These are phyloP conservation scores for Fusarium newnesense DNA, from an alignment of 2,329 filamentous ascomycete species.

Conservation along the genomic window DNA sequence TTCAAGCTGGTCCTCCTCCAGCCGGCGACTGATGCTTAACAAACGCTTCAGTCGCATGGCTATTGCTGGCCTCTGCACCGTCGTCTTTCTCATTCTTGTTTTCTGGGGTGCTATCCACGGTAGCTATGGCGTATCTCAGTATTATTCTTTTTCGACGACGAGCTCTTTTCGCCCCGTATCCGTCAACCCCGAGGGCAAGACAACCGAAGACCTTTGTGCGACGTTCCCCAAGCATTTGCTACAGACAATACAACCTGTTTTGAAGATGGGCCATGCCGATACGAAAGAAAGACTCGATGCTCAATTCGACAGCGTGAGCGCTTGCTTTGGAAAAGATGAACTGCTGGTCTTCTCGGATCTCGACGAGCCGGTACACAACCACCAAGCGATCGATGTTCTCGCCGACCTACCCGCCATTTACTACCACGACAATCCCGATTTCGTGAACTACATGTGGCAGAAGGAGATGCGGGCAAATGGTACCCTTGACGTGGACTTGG, in stretches of 20 bases:
- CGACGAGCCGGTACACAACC: slow-evolving; percentile 56
- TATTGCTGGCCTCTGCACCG: slow-evolving; percentile 36
- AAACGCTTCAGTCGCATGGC: slow-evolving; percentile 48
- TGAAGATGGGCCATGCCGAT: slow-evolving; percentile 50
- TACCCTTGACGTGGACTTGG: slow-evolving; percentile 46
- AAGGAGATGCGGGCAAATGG: slow-evolving; percentile 48
- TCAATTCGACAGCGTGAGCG: slow-evolving; percentile 63
- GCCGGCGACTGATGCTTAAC: slow-evolving; percentile 45
- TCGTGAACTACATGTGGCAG: slow-evolving; percentile 55
- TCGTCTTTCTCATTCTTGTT: slow-evolving; percentile 40
- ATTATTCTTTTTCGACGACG: slow-evolving; percentile 45
- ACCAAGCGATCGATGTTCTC: slow-evolving; percentile 57
- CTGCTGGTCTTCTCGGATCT: slow-evolving; percentile 64
- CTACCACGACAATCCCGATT: slow-evolving; percentile 50
- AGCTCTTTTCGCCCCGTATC: slow-evolving; percentile 47
- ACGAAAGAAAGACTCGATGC: slow-evolving; percentile 47
- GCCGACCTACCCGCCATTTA: slow-evolving; percentile 56
- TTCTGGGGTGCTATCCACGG: slow-evolving; percentile 42
- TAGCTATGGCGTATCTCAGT: slow-evolving; percentile 39
- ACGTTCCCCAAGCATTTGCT: slow-evolving; percentile 48
- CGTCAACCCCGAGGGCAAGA: slow-evolving; percentile 41
- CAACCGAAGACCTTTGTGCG: slow-evolving; percentile 44
- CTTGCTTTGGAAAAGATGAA: slow-evolving; percentile 55
- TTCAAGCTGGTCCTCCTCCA: slow-evolving; percentile 40
- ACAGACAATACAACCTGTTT: slow-evolving; percentile 46